These are phyloP conservation scores for Sclerotinia sclerotiorum DNA, from an alignment of 2,329 filamentous ascomycete genomes.

Conservation along the genomic window DNA sequence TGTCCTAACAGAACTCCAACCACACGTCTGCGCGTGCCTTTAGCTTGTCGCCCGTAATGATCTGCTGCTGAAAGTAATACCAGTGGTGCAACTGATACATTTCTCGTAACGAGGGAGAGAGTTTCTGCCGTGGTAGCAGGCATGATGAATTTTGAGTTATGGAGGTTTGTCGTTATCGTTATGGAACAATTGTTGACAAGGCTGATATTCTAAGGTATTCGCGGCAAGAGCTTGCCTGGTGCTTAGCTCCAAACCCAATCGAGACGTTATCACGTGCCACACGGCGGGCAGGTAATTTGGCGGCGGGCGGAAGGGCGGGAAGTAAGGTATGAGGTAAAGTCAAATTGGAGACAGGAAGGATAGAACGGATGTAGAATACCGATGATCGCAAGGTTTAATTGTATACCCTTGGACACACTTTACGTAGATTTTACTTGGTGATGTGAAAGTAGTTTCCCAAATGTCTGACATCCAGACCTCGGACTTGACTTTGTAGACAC, in stretches of 20 bases:
- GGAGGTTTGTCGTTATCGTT: constrained; percentile 23
- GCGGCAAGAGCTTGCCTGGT: constrained; percentile 24
- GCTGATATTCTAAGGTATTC: constrained; percentile 24
- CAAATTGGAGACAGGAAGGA: not conserved
- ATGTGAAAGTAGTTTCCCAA: not conserved
- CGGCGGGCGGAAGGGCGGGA: constrained; percentile 8
- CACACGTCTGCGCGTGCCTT: constrained; percentile 81
- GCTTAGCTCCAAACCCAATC: constrained; percentile 22
- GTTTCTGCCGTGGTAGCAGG: constrained; percentile 96
- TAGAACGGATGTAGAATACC: constrained; percentile 6
- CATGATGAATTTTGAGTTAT: constrained; percentile 57
- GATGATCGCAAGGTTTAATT: not conserved
- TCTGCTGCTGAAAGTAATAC: constrained; percentile 97
- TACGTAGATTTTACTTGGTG: constrained; percentile 1
- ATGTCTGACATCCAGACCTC: not conserved
- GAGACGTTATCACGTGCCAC: constrained; percentile 14
- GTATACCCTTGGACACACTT: not conserved
- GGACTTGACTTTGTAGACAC: not conserved
- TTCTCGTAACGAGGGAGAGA: constrained; percentile 88
- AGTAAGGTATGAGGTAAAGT: not conserved
- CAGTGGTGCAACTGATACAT: constrained; percentile 94
- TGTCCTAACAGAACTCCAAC: constrained; percentile 93
- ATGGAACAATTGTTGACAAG: constrained; percentile 24
- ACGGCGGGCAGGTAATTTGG: not conserved
- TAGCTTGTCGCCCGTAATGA: constrained; percentile 93